Base-by-base conservation (phyloP, 1,284 basidiomycete species). In the Leccinum solheimii region DNA sequence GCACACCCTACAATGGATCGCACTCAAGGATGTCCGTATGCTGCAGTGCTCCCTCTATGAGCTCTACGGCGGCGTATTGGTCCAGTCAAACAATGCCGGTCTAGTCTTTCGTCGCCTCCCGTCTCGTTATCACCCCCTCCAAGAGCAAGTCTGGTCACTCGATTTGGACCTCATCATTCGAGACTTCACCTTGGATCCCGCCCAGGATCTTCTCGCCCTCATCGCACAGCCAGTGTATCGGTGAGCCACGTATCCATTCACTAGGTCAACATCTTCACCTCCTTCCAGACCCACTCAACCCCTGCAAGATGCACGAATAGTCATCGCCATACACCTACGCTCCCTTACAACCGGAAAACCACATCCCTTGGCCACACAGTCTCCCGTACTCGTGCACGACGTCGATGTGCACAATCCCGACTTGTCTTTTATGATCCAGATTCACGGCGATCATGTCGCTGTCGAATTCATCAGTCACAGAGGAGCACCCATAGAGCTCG, bases 111-210 rank as follows among this genome's bases (percentile, higher is more conserved):
- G 74, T 55, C 81, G 80, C 61, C 75, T 88, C 16, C 82, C 85
- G 21, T 85, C 85, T 6, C 67, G 67, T 23, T 70, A 77, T 54
- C 80, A 84, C 26, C 74, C 71, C 11, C 84, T 86, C 61, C 66
- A 80, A 61, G 76, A 79, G 51, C 76, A 75, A 30, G 67, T 75
- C 26, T 88, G 87, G 86, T 72, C 69, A 6, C 64, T 85, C 32
- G 69, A 75, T 21, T 65, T 81, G 50, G 78, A 76, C 6, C 66
- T 81, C 54, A 40, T 62, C 10, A 69, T 86, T 13, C 80, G 83
- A 7, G 87, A 89, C 66, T 87, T 88, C 66, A 78, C 78, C 8
- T 80, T 89, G 72, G 87, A 89, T 68, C 83, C 86, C 14, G 77
- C 81, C 34, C 86, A 86, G 67, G 82, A 88, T 68, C 76, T 89